Base-by-base conservation (phyloP, 192 early-diverging fungal species). In the Gaertneriomyces sp. region DNA sequence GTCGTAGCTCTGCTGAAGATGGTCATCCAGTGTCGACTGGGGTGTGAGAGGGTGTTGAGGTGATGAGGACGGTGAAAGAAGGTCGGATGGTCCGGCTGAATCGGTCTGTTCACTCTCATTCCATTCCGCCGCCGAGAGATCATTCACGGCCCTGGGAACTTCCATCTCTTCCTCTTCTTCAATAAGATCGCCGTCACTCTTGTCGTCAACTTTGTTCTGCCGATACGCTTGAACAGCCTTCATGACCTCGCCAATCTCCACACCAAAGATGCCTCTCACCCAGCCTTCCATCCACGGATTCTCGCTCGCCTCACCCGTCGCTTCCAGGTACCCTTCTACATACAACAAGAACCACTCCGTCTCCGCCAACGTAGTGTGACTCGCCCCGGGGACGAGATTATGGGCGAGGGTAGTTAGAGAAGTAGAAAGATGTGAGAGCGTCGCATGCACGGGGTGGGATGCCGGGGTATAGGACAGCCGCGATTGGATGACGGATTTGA, bases 231-330 rank as follows among this genome's bases (percentile, higher is more conserved):
- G 44, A 17, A 66, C 55, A 6, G 64, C 64, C 5, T 44, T 39
- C 38, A 16, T 40, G 9, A 66, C 55, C 9, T 66, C 64, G 16
- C 45, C 64, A 6, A 47, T 52, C 16, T 43, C 20, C 14, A 42
- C 55, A 8, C 64, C 64, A 25, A 51, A 66, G 14, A 43, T 66
- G 2, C 64, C 64, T 25, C 57, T 54, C 4, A 66, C 53, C 64
- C 64, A 66, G n/a, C 64, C 64, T 14, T 66, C 57, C n/a, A 66
- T 12, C 64, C 64, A 66, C 43, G 64, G 64, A 54, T 66, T 66
- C 41, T 38, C 41, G 10, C 53, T 39, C n/a, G 33, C 16, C 5
- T 42, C 39, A 16, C 57, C 64, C 33, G 64, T 54, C 6, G 64
- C 64, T 17, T 66, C 64, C 9, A 66, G 64, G 42, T 54, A 66